Evolutionary conservation across 768 basidiomycete genomes (phyloP).

Genomic region (Boletus eberwhitei): DNA sequence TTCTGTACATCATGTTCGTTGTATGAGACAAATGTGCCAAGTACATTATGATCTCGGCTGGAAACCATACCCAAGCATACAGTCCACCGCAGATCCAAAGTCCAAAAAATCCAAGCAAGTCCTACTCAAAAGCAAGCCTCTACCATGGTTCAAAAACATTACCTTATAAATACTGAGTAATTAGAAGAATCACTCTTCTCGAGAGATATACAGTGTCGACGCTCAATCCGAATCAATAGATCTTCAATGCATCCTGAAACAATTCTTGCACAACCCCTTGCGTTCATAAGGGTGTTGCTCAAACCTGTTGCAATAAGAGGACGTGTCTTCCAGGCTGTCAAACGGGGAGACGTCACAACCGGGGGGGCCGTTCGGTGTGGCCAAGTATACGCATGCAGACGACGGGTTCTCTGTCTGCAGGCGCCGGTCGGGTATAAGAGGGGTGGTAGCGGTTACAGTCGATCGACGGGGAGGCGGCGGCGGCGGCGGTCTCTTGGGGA

Average conservation of each 20-base stretch:
- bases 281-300: constrained; percentile 67
- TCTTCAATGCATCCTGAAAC: constrained; percentile 50
- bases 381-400: constrained; percentile 21
- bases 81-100: not conserved
- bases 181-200: not conserved
- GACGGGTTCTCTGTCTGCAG: constrained; percentile 13
- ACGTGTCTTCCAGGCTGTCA: constrained; percentile 55
- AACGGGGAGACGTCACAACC: constrained; percentile 58
- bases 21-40: not conserved
- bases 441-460: constrained; percentile 29
- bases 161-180: constrained; percentile 7
- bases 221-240: not conserved
- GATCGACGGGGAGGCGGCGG: constrained; percentile 64
- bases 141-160: not conserved
- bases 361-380: constrained; percentile 30
- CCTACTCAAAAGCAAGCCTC: not conserved
- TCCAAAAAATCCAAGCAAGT: not conserved
- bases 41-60: not conserved
- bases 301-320: constrained; percentile 48
- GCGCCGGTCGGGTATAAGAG: constrained; percentile 48
- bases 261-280: constrained; percentile 63
- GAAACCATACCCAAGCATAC: not conserved
- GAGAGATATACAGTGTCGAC: not conserved
- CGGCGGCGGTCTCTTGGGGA: constrained; percentile 45
- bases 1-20: too few species aligned